Evolutionary conservation across 2,329 filamentous ascomycete genomes (phyloP), one percentile per base, ranked within the genome.

Genomic region (Teratosphaeria gauchensis): DNA sequence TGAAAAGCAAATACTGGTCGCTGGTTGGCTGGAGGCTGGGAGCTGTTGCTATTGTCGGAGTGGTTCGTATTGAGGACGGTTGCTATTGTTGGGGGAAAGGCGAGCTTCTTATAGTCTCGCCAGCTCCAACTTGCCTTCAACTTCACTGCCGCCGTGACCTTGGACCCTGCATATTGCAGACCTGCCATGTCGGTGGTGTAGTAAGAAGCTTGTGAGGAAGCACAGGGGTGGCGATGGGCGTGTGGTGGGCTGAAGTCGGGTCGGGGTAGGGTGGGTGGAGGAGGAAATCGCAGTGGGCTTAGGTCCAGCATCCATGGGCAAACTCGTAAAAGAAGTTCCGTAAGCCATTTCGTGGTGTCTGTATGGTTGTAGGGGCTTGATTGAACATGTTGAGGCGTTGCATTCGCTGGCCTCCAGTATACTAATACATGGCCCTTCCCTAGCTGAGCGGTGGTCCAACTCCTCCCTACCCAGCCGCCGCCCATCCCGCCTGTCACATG

Each of bases 81-180:
- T 58, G 56, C 53, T 58, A 60, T 60, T 60, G 58, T 60, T 55
- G 53, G 52, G 52, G 56, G 19, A 21, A 14, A n/a, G 9, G 24
- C 11, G 21, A 38, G 19, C 42, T 48, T 48, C 51, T 54, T 57
- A 57, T 59, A 59, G 42, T 48, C 55, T 35, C 19, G 51, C 42
- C n/a, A n/a, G 52, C 42, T 19, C 21, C n/a, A n/a, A 21, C 2
- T 21, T 21, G 42, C 42, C 19, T 19, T 3, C 42, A 48, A 48
- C 16, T 48, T 48, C 42, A 48, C 42, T 19, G 42, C 21, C 42
- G 4, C 9, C 16, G 19, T 48, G 42, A 48, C n/a, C 5, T 19
- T 19, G 19, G 42, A 48, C 42, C 42, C 42, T 48, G 42, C 42
- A 48, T 48, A 48, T 21, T 21, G 42, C 42, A 48, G 16, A 48